Percentiles rank a stretch among this genome's conserved stretches.
These are phyloP conservation scores for Mycogone perniciosa DNA, from an alignment of 2,329 filamentous ascomycete genomes.

Conservation along the genomic window DNA sequence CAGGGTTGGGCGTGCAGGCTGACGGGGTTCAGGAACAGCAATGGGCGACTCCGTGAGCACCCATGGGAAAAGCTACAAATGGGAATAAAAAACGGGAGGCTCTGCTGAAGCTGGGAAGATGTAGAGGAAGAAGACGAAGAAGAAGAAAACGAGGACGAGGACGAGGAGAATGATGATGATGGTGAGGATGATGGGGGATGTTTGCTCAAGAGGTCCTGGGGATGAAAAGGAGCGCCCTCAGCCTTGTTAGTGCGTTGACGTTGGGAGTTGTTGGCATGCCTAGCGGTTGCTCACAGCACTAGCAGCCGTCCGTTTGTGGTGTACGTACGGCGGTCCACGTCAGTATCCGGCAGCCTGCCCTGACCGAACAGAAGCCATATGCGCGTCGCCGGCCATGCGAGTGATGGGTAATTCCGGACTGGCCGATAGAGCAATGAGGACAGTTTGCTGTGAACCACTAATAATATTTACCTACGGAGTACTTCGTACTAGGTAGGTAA, in stretches of 20 bases:
- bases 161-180: not conserved
- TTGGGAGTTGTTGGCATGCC: not conserved
- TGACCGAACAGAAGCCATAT: not conserved
- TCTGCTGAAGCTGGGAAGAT: not conserved
- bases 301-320: not conserved
- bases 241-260: not conserved
- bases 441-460: not conserved
- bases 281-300: not conserved
- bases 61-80: conserved; percentile 10
- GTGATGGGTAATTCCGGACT: not conserved
- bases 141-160: not conserved
- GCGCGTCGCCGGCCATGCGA: too few relatives aligned
- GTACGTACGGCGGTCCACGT: conserved; percentile 9
- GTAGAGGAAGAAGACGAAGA: not conserved
- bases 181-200: not conserved
- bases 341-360: conserved; percentile 12
- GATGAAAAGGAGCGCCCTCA: not conserved
- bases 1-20: not conserved
- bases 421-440: not conserved
- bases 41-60: conserved; percentile 5
- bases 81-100: not conserved
- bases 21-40: conserved; percentile 1
- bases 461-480: not conserved
- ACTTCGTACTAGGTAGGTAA: too few relatives aligned
- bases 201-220: not conserved